Base-by-base conservation (phyloP, 805 yeast species). In the Candida glaebosa region DNA sequence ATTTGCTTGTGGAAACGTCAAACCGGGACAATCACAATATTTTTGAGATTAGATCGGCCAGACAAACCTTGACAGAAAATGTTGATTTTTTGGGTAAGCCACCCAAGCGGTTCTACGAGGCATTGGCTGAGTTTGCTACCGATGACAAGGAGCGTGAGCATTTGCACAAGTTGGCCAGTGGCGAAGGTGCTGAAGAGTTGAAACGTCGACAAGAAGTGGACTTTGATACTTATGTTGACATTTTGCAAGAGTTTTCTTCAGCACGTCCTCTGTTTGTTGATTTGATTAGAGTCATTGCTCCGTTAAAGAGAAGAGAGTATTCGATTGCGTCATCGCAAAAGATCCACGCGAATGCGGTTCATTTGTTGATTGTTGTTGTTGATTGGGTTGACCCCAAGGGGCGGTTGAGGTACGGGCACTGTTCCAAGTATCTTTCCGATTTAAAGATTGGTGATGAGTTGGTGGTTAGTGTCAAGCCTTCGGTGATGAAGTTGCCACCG, bases 251-350 rank as follows among this genome's bases (percentile, higher is more conserved):
- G 58, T 91, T 86, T 75, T 73, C 78, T 52, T 81, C 90, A 43
- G 96, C 91, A 18, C 81, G 82, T 62, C 97, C 97, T 18, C 54
- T 79, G 3, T 69, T 84, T 43, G 74, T 71, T 42, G 88, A 86
- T 18, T 75, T 91, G 53, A 79, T 84, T 26, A 76, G 76, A 52
- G 65, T 91, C 43, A 77, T 91, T 49, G 80, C 95, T 17, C 90
- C 96, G 14, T 76, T 90, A 60, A 91, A 91, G 75, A 84, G 98
- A 73, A 86, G 98, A 73, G 98, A 91, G 67, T 91, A 91, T 64
- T 91, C 97, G 10, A 91, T 91, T 65, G 97, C 98, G 3, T 90
- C 97, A 1, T 90, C 97, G 20, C 98, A 91, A 67, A 87, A 78
- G 62, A 72, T 87, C 56, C 97, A 91, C 67, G 88, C 91, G 41